A percentile compares a stretch with the other conserved stretches of the same genome.
Conservation (phyloP, 2,329 filamentous ascomycete species). For the Diaporthe eres region DNA sequence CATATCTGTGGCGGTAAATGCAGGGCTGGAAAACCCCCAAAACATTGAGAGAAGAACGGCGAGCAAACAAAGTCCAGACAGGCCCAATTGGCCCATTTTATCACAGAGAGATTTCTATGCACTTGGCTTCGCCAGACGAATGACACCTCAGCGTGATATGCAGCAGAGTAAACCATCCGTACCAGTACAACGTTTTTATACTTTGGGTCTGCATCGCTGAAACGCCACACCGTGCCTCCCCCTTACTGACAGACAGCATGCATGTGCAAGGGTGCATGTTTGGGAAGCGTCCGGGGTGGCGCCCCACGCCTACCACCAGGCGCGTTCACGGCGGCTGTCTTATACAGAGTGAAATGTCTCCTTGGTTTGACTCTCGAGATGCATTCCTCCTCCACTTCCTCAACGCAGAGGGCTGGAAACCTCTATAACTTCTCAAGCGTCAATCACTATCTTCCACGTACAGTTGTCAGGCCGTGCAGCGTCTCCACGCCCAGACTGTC, state of each 20-base stretch:
- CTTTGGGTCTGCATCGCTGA: background rate
- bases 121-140: background rate
- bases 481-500: background rate
- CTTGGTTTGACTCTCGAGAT: background rate
- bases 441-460: background rate
- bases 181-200: background rate
- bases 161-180: background rate
- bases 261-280: slow-evolving; percentile 2
- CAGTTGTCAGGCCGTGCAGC: no score
- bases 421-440: no score
- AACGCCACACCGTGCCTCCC: background rate
- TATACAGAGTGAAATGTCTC: background rate
- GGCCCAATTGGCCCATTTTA: no score
- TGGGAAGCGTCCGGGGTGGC: slow-evolving; percentile 16
- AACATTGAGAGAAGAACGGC: no score
- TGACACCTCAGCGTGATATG: background rate
- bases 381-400: background rate
- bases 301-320: slow-evolving; percentile 5
- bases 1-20: background rate
- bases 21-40: background rate
- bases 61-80: background rate
- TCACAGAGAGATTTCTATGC: background rate
- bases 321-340: background rate
- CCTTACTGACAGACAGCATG: background rate
- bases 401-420: background rate